Evolutionary conservation across 495 filamentous ascomycete genomes (phyloP).

Genomic region (Durotheca rogersii): DNA sequence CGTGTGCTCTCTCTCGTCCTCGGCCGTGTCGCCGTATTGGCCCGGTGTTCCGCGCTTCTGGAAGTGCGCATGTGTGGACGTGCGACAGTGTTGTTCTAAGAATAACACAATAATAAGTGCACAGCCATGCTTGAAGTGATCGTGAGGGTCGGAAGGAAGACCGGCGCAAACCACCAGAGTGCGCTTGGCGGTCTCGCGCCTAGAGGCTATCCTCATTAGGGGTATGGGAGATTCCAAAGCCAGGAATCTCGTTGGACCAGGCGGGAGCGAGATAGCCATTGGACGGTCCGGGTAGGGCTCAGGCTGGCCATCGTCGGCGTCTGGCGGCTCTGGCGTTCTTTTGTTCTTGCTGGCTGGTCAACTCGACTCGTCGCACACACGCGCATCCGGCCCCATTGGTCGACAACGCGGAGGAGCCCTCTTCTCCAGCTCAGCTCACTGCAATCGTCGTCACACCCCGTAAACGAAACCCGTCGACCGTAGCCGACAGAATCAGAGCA

Average conservation of each 20-base stretch:
- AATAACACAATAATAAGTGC: conserved; percentile 14
- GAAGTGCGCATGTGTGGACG: no score
- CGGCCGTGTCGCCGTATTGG: no score
- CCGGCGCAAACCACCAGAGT: conserved; percentile 6
- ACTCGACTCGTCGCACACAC: no score
- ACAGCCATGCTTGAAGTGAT: conserved; percentile 19
- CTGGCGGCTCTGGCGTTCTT: conserved; percentile 18
- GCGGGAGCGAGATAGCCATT: conserved; percentile 15
- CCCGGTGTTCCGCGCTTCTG: no score
- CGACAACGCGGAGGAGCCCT: no score
- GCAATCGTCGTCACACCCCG: no score
- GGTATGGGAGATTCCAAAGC: conserved; percentile 1
- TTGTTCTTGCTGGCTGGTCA: no score
- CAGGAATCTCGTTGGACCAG: neutral
- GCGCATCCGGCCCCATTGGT: no score
- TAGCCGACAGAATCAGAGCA: no score
- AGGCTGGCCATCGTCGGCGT: conserved; percentile 1
- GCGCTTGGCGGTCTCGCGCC: conserved; percentile 7
- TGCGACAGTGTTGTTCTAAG: conserved; percentile 8
- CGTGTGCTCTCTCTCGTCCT: no score
- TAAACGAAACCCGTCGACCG: no score
- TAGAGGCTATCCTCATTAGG: neutral
- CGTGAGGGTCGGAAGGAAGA: neutral
- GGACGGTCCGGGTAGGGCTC: conserved; percentile 10
- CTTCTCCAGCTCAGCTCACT: no score